A percentile compares a stretch with the other conserved stretches of the same genome.
These are phyloP conservation scores for Clavariopsis aquatica DNA, from an alignment of 495 filamentous ascomycete species.

Conservation along the genomic window DNA sequence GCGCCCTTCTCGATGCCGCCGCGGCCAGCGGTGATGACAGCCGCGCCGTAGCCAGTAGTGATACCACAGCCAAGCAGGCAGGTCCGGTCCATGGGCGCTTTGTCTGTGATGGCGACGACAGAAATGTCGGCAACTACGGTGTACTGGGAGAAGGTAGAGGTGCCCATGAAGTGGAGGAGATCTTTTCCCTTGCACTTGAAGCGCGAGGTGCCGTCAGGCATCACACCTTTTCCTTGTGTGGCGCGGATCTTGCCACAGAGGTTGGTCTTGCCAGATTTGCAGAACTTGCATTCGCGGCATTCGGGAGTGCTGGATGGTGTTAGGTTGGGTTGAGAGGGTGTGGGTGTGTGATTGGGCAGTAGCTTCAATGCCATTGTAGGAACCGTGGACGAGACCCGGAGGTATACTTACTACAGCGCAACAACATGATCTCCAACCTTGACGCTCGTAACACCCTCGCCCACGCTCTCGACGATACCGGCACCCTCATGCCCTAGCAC, in stretches of 20 bases:
- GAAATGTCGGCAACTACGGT: slow-evolving; percentile 99
- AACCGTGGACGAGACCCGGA: background rate
- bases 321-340: background rate
- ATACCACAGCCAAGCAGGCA: slow-evolving; percentile 97
- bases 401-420: slow-evolving; percentile 79
- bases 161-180: slow-evolving; percentile 98
- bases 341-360: too few relatives aligned
- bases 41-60: slow-evolving; percentile 96
- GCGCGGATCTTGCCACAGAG: slow-evolving; percentile 98
- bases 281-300: slow-evolving; percentile 98
- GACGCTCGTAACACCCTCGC: slow-evolving; percentile 91
- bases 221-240: slow-evolving; percentile 92
- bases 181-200: slow-evolving; percentile 93
- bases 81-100: slow-evolving; percentile 93
- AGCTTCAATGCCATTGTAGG: too few relatives aligned
- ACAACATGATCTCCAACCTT: slow-evolving; percentile 92
- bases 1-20: slow-evolving; percentile 74
- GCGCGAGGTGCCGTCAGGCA: slow-evolving; percentile 95
- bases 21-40: slow-evolving; percentile 79
- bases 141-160: slow-evolving; percentile 97
- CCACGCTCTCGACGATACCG: slow-evolving; percentile 93
- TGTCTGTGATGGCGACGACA: slow-evolving; percentile 85
- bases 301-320: slow-evolving; percentile 74
- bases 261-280: slow-evolving; percentile 98
- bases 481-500: slow-evolving; percentile 96